Evolutionary conservation across 129 eudicot genomes (phyloP).

Genomic region (Pseudognaphalium luteoalbum): DNA sequence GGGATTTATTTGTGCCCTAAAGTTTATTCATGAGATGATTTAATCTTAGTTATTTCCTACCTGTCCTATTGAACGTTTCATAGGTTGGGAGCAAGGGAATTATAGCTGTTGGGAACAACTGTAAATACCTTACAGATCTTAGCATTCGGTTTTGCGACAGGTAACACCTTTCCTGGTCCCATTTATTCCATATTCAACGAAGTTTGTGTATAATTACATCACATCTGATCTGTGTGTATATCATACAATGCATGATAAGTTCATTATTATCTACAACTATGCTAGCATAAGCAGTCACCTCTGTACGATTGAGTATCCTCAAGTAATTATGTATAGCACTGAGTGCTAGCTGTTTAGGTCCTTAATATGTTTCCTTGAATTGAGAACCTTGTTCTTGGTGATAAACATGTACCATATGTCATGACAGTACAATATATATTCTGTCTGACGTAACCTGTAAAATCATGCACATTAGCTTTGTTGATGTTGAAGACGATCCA

Average conservation of each 20-base stretch:
- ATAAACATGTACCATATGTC: slow-evolving; percentile 3
- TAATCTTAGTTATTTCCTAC: not conserved
- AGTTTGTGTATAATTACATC: not conserved
- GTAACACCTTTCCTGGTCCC: slow-evolving; percentile 33
- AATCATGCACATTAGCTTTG: not conserved
- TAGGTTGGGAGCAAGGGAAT: slow-evolving; percentile 87
- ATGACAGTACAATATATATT: not conserved
- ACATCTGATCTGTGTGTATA: too few relatives aligned
- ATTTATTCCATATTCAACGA: not conserved
- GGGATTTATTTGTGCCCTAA: not conserved
- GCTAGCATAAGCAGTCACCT: not conserved
- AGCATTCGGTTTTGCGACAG: slow-evolving; percentile 86
- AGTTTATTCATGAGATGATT: not conserved
- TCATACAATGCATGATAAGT: not conserved
- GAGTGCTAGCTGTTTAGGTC: slow-evolving; percentile 9
- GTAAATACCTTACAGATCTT: slow-evolving; percentile 75
- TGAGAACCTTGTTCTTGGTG: not conserved
- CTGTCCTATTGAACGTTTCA: not conserved
- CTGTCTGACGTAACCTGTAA: not conserved
- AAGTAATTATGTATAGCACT: not conserved
- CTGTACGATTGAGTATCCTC: not conserved
- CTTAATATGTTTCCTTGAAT: not conserved
- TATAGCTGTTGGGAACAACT: slow-evolving; percentile 81
- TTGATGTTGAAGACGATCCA: slow-evolving; percentile 2
- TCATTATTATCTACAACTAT: not conserved